Percentiles rank a stretch among this genome's conserved stretches.
These are phyloP conservation scores for Camellia granthamiana DNA, from an alignment of 148 eudicot species.

Conservation along the genomic window DNA sequence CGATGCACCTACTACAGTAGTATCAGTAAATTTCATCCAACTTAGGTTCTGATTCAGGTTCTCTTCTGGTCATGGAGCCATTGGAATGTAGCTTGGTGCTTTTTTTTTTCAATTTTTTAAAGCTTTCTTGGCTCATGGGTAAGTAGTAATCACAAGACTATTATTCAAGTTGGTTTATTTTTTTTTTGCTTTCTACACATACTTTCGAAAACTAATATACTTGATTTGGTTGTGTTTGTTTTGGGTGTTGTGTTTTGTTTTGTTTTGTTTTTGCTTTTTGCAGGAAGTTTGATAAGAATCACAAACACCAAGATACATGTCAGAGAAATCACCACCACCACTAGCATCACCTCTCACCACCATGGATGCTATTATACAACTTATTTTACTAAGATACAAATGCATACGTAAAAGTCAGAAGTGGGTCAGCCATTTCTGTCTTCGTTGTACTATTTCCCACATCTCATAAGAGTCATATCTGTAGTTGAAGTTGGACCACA, in stretches of 20 bases:
- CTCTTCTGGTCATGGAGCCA: slow-evolving; percentile 72
- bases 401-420: slow-evolving; percentile 28
- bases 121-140: slow-evolving; percentile 46
- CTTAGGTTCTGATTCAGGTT: slow-evolving; percentile 35
- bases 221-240: neutral
- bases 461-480: neutral
- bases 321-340: slow-evolving; percentile 15
- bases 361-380: slow-evolving; percentile 20
- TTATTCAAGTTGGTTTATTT: neutral
- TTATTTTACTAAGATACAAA: slow-evolving; percentile 30
- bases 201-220: neutral
- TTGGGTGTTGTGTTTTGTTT: no score
- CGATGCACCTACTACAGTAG: neutral
- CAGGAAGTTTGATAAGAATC: slow-evolving; percentile 29
- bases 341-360: slow-evolving; percentile 17
- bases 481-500: slow-evolving; percentile 19
- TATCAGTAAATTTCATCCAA: neutral
- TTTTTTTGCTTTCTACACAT: neutral
- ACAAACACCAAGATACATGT: slow-evolving; percentile 22
- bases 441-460: slow-evolving; percentile 27
- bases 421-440: slow-evolving; percentile 25
- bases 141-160: slow-evolving; percentile 8
- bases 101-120: slow-evolving; percentile 4
- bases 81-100: slow-evolving; percentile 57
- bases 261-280: neutral